Base-by-base conservation (phyloP, 2,329 filamentous ascomycete genomes). In the Pseudovirgaria hyperparasitica region DNA sequence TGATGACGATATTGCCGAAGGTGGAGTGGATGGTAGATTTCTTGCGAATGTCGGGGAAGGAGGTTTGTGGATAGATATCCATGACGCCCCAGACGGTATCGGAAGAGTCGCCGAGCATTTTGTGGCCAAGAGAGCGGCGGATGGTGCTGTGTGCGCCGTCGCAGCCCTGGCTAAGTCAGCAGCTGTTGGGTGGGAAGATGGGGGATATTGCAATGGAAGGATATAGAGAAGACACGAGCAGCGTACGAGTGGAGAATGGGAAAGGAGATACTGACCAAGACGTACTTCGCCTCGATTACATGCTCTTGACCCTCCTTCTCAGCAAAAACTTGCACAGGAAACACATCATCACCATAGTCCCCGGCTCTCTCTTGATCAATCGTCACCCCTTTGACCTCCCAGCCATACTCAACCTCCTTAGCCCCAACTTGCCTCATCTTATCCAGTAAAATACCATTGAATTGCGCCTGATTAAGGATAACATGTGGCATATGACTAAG, bases 381-480 rank as follows among this genome's bases (percentile, higher is more conserved):
- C n/a, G 55, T 38, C 1, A 76, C 52, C 5, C 51, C 41, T 32
- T 51, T 60, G 2, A 74, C 65, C 13, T 62, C 57, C 34, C 55
- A 64, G 1, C 63, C 64, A 35, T 76, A 76, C 31, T 68, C 62
- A 17, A 76, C 61, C 14, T 58, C 50, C n/a, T n/a, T n/a, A n/a
- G n/a, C n/a, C n/a, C n/a, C n/a, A n/a, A n/a, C n/a, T 28, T 58
- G 47, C 32, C 19, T 33, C 55, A 75, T 65, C 34, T 60, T 58
- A 3, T 57, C 52, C 18, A 75, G 57, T 43, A 79, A 53, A 11
- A 76, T 3, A 55, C 25, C 58, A 41, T 84, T 78, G 39, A 82
- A 70, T 3, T 75, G 65, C 9, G 76, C 78, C 49, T 84, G 78
- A 39, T 81, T 78, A 23, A 85, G 43, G 7, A 80, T 72, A 3